Evolutionary conservation across 2,329 filamentous ascomycete species (phyloP).

Genomic region (Ophiostoma sp.): DNA sequence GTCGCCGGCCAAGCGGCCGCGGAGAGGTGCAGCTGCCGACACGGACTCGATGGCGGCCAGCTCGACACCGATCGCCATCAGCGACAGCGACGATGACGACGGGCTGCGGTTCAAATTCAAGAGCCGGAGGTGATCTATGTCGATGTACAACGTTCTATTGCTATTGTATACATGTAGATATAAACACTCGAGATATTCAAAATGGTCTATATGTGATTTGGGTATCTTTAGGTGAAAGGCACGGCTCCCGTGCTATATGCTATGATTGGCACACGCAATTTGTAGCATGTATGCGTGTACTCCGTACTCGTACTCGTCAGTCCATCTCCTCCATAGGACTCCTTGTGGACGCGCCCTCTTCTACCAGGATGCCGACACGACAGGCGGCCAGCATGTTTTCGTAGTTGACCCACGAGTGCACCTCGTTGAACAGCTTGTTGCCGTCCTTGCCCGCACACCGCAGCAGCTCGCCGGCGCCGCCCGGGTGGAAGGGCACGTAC

Average conservation of each 20-base stretch:
- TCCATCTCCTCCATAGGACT: conserved; percentile 58
- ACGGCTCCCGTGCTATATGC: not conserved
- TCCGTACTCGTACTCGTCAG: conserved; percentile 29
- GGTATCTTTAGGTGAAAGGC: not conserved
- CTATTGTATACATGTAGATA: not conserved
- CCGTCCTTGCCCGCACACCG: conserved; percentile 57
- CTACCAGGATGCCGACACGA: conserved; percentile 57
- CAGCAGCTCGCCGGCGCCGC: conserved; percentile 69
- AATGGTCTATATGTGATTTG: not conserved
- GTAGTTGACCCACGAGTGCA: conserved; percentile 68
- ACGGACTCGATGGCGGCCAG: conserved; percentile 1
- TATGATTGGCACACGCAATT: not conserved
- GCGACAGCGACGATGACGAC: conserved; percentile 43
- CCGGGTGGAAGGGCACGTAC: conserved; percentile 86
- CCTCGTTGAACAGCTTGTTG: conserved; percentile 58
- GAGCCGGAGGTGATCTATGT: conserved; percentile 38
- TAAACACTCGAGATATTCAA: not conserved
- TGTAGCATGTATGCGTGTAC: too few species aligned
- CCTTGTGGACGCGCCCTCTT: conserved; percentile 41
- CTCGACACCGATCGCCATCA: conserved; percentile 16
- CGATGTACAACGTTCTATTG: conserved; percentile 1
- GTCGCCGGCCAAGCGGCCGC: conserved; percentile 19
- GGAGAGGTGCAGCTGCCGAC: conserved; percentile 7
- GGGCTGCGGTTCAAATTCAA: conserved; percentile 53
- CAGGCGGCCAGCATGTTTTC: conserved; percentile 63